phyloP scores from a whole-genome alignment of 441 rosid genomes.

The Adansonia madagascariensis region DNA sequence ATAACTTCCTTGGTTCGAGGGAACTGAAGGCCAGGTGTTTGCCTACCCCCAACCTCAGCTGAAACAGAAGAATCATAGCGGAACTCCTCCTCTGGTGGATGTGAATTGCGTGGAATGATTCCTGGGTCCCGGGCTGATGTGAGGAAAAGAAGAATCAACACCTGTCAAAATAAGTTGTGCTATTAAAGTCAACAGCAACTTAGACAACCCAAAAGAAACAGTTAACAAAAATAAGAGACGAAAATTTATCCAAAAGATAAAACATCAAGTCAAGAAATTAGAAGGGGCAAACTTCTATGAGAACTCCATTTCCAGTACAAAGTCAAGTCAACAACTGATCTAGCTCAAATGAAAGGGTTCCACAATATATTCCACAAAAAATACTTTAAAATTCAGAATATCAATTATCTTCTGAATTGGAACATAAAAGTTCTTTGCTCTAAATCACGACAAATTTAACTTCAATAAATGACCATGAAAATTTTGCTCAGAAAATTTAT shows the following conservation, averaged over 20 bases:
- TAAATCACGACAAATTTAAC: neutral
- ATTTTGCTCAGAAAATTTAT: neutral
- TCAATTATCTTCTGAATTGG: neutral
- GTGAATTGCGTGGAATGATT: slow-evolving; percentile 80
- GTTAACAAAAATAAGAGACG: neutral
- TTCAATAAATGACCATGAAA: neutral
- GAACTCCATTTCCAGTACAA: neutral
- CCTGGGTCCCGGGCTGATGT: slow-evolving; percentile 95
- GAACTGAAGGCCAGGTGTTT: slow-evolving; percentile 75
- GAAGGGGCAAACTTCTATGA: neutral
- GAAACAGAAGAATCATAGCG: slow-evolving; percentile 64
- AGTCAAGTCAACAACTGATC: neutral
- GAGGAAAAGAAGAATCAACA: slow-evolving; percentile 72
- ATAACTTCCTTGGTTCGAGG: slow-evolving; percentile 81
- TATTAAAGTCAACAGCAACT: slow-evolving; percentile 27
- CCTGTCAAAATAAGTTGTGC: slow-evolving; percentile 51
- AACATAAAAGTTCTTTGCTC: neutral
- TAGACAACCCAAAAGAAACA: slow-evolving; percentile 16
- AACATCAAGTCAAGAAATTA: neutral
- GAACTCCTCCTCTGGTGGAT: slow-evolving; percentile 89
- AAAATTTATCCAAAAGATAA: neutral
- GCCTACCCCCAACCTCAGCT: slow-evolving; percentile 70
- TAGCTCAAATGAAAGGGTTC: neutral
- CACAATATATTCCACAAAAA: neutral
- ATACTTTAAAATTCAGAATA: neutral